Conservation (phyloP, 2,329 filamentous ascomycete genomes). For the Colletotrichum tropicicola region DNA sequence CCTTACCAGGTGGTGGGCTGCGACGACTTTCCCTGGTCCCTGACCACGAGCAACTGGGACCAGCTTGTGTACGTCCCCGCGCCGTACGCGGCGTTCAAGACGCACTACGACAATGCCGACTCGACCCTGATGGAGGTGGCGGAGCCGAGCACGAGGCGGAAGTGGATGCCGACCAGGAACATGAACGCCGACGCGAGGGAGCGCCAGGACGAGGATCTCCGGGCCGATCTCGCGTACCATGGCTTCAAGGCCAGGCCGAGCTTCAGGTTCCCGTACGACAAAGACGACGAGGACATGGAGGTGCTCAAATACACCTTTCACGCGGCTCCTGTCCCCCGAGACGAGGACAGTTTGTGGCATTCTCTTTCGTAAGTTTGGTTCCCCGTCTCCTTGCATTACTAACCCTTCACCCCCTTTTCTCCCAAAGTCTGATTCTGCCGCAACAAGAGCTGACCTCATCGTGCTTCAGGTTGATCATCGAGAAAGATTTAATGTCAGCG, state of each 20-base stretch:
- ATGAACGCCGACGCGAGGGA: neutral
- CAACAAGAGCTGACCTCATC: neutral
- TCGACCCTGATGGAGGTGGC: neutral
- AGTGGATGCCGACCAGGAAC: neutral
- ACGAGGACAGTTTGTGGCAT: conserved; percentile 18
- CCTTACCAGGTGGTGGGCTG: neutral
- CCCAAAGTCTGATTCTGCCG: neutral
- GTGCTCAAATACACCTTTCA: neutral
- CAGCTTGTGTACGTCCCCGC: neutral
- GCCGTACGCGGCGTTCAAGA: neutral
- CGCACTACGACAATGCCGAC: neutral
- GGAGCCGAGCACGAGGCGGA: neutral
- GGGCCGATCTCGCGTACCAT: neutral
- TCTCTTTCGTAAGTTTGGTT: conserved; percentile 6
- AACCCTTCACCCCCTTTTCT: neutral
- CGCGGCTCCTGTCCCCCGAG: neutral
- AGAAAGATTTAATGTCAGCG: neutral
- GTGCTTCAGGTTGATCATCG: neutral
- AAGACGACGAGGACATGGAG: neutral
- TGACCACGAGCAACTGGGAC: neutral
- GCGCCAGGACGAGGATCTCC: neutral
- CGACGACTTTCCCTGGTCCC: neutral
- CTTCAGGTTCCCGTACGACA: neutral
- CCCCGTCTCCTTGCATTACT: too few species aligned
- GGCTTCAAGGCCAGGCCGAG: neutral